Conservation (phyloP, 805 yeast species). For the Lipomyces sp. region DNA sequence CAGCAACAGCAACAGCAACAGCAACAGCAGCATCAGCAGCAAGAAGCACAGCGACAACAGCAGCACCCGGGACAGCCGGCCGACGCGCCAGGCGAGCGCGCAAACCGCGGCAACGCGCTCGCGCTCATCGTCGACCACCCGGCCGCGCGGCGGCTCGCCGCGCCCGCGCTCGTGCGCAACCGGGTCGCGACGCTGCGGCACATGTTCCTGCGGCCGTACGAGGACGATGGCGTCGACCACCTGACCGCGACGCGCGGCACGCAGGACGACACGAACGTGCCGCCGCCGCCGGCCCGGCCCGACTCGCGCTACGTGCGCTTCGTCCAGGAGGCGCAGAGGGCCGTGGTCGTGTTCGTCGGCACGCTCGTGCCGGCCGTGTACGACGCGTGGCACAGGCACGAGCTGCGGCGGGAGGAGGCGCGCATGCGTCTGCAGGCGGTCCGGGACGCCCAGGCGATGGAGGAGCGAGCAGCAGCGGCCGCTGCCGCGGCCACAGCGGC, state of each 20-base stretch:
- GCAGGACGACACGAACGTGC: not conserved
- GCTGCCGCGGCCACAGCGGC: constrained; percentile 2
- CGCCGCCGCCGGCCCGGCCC: not conserved
- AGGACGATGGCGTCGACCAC: not conserved
- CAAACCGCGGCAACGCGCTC: not conserved
- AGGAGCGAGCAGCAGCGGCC: constrained; percentile 4
- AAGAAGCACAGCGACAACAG: not conserved
- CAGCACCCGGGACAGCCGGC: not conserved
- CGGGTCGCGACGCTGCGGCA: not conserved
- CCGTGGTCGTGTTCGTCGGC: constrained; percentile 24
- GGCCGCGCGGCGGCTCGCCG: too few relatives aligned
- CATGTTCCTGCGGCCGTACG: not conserved
- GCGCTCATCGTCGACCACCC: too few relatives aligned
- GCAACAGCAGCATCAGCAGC: not conserved
- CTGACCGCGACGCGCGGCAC: not conserved
- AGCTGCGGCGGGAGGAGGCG: constrained; percentile 11
- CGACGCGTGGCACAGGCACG: constrained; percentile 29
- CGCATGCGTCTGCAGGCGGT: not conserved
- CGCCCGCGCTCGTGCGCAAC: not conserved
- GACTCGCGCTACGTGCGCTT: not conserved
- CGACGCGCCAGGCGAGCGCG: not conserved
- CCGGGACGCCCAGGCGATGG: not conserved
- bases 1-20: constrained; percentile 5
- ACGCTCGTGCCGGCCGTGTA: constrained; percentile 29
- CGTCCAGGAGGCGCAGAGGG: constrained; percentile 13